Base-by-base conservation (phyloP, 2,329 filamentous ascomycete genomes). In the Fusarium brevicatenulatum region DNA sequence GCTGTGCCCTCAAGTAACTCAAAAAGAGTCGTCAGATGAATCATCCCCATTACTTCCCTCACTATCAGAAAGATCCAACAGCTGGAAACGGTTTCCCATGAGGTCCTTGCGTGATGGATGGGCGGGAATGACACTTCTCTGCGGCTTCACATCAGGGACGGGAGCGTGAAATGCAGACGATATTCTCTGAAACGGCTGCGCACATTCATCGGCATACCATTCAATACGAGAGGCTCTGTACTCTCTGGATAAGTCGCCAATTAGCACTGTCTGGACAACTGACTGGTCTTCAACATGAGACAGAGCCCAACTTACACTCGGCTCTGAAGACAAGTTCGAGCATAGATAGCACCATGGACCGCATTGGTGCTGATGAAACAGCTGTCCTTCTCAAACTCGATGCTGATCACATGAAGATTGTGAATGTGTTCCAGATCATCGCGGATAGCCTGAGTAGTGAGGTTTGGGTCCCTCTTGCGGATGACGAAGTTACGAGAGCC, bases 371-470 rank as follows among this genome's bases (percentile, higher is more conserved):
- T 91, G 72, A 97, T 90, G 79, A 89, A 89, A 66, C 88, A 92
- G 79, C 90, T 88, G 8, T 86, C 85, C 23, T 86, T 83, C 6
- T 82, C 81, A 79, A 93, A 91, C 12, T 83, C 81, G 49, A 96
- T 83, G 47, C 88, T 88, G 76, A 96, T 85, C 16, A 97, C 88
- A 28, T 91, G 84, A 3, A 97, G 86, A 70, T 93, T 93, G 83
- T 95, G 91, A 68, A 97, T 95, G 79, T 97, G 94, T 30, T 95
- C 91, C 42, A 96, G 86, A 75, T 97, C 92, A 9, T 91, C 87
- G 16, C 92, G 90, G 71, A 97, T 90, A 21, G 83, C 82, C 12
- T 88, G 82, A 72, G 91, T 91, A 0, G 90, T 94, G 73, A 93
- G 83, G 59, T 83, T 86, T 59, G 83, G 83, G 74, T 85, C 85